Evolutionary conservation across 2,329 filamentous ascomycete species (phyloP).

Genomic region (Penicillium sp.): DNA sequence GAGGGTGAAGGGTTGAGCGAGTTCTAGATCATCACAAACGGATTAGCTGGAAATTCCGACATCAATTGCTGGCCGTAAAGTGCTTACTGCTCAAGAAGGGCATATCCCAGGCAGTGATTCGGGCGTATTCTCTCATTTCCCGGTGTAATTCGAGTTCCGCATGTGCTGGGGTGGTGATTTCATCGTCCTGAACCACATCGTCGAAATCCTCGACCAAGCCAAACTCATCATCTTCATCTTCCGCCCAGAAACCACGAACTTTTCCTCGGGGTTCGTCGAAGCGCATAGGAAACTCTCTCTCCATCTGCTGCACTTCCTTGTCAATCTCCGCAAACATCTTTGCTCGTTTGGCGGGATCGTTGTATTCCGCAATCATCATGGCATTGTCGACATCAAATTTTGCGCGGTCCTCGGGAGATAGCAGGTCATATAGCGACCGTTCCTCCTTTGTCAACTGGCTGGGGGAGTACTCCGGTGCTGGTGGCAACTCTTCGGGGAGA

Average conservation of each 20-base stretch:
- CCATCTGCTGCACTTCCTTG: conserved; percentile 35
- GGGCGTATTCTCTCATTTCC: conserved; percentile 85
- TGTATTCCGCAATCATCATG: conserved; percentile 44
- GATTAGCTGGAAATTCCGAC: background rate
- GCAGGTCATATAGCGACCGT: conserved; percentile 44
- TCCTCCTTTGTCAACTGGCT: conserved; percentile 39
- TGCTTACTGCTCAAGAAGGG: conserved; percentile 81
- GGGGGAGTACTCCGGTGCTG: conserved; percentile 43
- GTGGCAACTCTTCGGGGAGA: conserved; percentile 34
- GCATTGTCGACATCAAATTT: conserved; percentile 43
- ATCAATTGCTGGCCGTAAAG: background rate
- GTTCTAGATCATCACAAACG: conserved; percentile 59
- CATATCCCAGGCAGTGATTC: conserved; percentile 94
- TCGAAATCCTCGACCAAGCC: conserved; percentile 57
- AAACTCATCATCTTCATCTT: conserved; percentile 52
- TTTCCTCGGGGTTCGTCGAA: conserved; percentile 34
- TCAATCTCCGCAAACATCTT: conserved; percentile 39
- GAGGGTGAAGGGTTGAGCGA: conserved; percentile 83
- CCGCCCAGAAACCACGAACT: conserved; percentile 47
- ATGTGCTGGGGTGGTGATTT: conserved; percentile 83
- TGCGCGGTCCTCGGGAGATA: conserved; percentile 42
- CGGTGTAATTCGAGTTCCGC: conserved; percentile 85
- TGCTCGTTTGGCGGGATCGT: conserved; percentile 37
- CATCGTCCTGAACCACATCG: conserved; percentile 70
- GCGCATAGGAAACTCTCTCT: conserved; percentile 36